phyloP scores from a whole-genome alignment of 2,329 filamentous ascomycete genomes.

The Cordyceps farinosa region DNA sequence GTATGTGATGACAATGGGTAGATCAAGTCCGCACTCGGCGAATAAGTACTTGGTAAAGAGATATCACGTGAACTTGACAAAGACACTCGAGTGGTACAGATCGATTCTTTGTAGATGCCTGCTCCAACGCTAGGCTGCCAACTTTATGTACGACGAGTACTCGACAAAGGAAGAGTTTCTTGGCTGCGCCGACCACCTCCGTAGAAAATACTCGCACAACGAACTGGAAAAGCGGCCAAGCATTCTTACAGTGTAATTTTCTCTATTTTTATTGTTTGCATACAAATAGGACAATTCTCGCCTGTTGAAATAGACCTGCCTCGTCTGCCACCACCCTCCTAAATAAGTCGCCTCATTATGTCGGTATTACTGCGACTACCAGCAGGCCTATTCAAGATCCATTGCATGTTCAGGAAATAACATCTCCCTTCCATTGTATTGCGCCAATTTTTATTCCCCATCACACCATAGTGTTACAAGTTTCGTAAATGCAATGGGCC shows the following conservation, averaged over 20 bases:
- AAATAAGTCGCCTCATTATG: slow-evolving; percentile 11
- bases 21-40: no score
- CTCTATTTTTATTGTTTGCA: slow-evolving; percentile 17
- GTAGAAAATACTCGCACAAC: background rate
- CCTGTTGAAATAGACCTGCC: background rate
- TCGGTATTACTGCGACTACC: background rate
- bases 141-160: slow-evolving; percentile 16
- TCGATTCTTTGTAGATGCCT: no score
- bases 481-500: slow-evolving; percentile 16
- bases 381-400: slow-evolving; percentile 1
- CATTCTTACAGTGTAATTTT: slow-evolving; percentile 13
- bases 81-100: no score
- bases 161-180: slow-evolving; percentile 18
- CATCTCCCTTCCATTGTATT: slow-evolving; percentile 17
- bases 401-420: slow-evolving; percentile 10
- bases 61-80: no score
- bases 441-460: slow-evolving; percentile 17
- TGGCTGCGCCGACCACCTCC: slow-evolving; percentile 18
- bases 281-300: slow-evolving; percentile 16
- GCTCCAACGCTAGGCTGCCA: background rate
- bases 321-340: slow-evolving; percentile 11
- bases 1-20: no score
- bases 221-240: background rate
- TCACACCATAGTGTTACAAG: slow-evolving; percentile 19
- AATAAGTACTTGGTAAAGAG: no score